These are phyloP conservation scores for Amaranthus tricolor DNA, from an alignment of 179 eudicot genomes.

Conservation along the genomic window DNA sequence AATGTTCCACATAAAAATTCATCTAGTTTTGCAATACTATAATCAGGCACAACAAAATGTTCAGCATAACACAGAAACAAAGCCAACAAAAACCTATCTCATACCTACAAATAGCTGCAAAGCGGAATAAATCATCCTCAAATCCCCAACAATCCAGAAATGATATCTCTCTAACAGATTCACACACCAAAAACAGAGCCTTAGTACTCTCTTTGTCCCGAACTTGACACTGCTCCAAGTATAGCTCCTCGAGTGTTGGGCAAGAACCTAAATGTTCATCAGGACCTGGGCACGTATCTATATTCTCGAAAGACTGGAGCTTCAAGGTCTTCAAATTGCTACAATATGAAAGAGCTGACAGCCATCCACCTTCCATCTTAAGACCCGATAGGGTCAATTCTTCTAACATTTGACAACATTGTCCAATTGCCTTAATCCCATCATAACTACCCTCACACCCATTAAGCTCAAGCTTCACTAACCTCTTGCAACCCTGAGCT, in stretches of 20 bases:
- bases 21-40: constrained; percentile 35
- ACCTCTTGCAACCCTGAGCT: constrained; percentile 87
- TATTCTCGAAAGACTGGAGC: constrained; percentile 53
- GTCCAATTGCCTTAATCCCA: constrained; percentile 91
- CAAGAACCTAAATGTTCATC: constrained; percentile 85
- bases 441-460: constrained; percentile 98
- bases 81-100: constrained; percentile 9
- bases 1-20: not conserved
- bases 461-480: constrained; percentile 75
- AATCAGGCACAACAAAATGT: constrained; percentile 7
- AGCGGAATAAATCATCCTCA: constrained; percentile 56
- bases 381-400: constrained; percentile 70
- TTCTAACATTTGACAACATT: constrained; percentile 92
- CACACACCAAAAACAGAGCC: constrained; percentile 78
- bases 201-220: constrained; percentile 55
- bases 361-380: constrained; percentile 93
- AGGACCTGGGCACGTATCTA: constrained; percentile 71
- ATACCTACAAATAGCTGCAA: constrained; percentile 77
- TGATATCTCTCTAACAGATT: constrained; percentile 57
- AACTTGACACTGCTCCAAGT: constrained; percentile 66
- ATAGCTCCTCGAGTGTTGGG: constrained; percentile 63
- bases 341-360: constrained; percentile 76
- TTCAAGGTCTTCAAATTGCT: constrained; percentile 80
- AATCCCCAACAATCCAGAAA: constrained; percentile 92
- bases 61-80: not conserved